A percentile compares a stretch with the other conserved stretches of the same genome.
Conservation (phyloP, 2,329 filamentous ascomycete species). For the Teratosphaeria destructans region DNA sequence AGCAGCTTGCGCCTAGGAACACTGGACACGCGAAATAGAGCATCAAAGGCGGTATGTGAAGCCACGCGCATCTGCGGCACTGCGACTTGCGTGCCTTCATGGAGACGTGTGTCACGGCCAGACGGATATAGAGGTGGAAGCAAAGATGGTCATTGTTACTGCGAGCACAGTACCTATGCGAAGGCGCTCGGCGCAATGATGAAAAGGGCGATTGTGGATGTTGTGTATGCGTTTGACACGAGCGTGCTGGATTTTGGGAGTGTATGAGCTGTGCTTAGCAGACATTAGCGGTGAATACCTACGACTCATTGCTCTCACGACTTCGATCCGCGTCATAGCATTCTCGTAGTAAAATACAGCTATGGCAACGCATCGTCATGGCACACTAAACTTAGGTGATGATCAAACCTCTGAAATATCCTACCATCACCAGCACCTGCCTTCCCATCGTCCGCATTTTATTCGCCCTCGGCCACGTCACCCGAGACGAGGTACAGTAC, state of each 20-base stretch:
- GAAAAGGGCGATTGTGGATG: neutral
- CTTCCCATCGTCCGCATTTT: no score
- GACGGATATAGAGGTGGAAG: neutral
- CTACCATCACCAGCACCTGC: no score
- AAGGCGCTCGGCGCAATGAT: neutral
- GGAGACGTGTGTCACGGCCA: no score
- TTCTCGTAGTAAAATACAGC: neutral
- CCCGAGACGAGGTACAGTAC: no score
- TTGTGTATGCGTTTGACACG: neutral
- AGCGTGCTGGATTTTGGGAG: neutral
- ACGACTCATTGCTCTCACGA: neutral
- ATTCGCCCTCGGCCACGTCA: no score
- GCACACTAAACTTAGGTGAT: no score
- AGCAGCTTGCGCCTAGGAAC: neutral
- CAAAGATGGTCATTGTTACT: neutral
- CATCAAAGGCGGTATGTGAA: neutral
- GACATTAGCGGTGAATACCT: neutral
- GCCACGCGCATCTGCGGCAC: no score
- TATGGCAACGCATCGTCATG: no score
- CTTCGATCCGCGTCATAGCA: neutral
- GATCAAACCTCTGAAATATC: no score
- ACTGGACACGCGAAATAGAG: neutral
- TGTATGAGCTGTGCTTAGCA: neutral
- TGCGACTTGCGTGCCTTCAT: no score
- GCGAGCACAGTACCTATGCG: neutral